Evolutionary conservation across 129 eudicot species (phyloP), one percentile per base, ranked within the genome.

Genomic region (Kitagawia praeruptora): DNA sequence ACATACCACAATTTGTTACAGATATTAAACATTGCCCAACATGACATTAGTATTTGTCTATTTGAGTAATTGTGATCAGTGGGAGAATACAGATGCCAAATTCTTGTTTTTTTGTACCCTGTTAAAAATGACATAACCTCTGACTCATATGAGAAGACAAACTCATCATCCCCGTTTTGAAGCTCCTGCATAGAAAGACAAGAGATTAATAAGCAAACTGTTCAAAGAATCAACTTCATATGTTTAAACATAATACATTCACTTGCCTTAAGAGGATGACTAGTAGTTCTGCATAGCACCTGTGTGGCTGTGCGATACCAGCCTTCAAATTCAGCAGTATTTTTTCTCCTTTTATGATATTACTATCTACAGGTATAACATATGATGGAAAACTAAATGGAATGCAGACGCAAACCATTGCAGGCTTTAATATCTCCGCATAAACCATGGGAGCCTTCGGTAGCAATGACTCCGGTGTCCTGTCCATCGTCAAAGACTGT

Each of bases 381-480:
- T 90, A 81, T 1, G 78, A 75, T 13, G 93, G 98, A 83, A 92
- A 94, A 85, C 84, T 90, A 84, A 94, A 94, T 23, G 98, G 98
- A 79, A 94, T 38, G 77, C 76, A 51, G 58, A 94, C 89, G 85
- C 85, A 90, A 94, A 96, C 99, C 0, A 87, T 46, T 40, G 70
- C 75, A 63, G 98, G 99, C 23, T 92, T 91, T 13, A 66, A 63
- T 8, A 96, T 82, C 83, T 90, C 95, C 45, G 99, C 98, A 38
- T 96, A 96, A 77, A 80, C 92, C 93, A 88, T 96, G 48, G 91
- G 93, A 38, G 91, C 89, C 11, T 94, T 85, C 25, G 99, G 97
- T 8, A 85, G 72, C 67, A 79, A 79, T 78, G 70, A 21, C 75
- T 81, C 83, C 77, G 85, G 54, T 51, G 54, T 38, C n/a, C 80